Evolutionary conservation across 148 eudicot genomes (phyloP).

Genomic region (Diospyros lotus): DNA sequence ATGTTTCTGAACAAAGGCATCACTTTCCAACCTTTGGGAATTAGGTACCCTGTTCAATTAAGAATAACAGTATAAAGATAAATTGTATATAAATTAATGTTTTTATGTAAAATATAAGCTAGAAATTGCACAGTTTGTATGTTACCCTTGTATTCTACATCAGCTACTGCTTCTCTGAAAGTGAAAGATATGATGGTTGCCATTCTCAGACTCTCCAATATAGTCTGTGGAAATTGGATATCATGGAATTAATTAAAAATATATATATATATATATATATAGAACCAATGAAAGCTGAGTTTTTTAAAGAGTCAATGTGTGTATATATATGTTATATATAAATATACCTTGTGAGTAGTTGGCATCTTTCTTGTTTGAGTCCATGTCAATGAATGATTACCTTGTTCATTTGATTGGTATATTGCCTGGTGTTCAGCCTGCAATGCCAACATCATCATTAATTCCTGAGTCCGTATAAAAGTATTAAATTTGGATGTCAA

Average conservation of each 20-base stretch:
- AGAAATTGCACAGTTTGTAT: neutral
- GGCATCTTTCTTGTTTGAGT: constrained; percentile 52
- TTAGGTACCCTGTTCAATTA: constrained; percentile 41
- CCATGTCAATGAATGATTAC: constrained; percentile 37
- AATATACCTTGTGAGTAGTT: constrained; percentile 36
- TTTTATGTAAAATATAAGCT: neutral
- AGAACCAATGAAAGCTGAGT: too few species aligned
- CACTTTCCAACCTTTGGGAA: constrained; percentile 76
- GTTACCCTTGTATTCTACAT: constrained; percentile 56
- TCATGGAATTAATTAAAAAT: neutral
- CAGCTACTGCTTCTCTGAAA: constrained; percentile 51
- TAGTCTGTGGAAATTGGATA: constrained; percentile 27
- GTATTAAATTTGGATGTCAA: neutral
- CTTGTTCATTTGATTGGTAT: constrained; percentile 27
- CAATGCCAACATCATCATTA: constrained; percentile 11
- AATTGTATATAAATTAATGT: neutral
- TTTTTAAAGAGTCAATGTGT: too few species aligned
- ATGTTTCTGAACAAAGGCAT: constrained; percentile 65
- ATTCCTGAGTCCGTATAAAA: neutral
- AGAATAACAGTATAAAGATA: neutral
- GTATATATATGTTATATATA: too few species aligned
- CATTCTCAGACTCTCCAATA: constrained; percentile 53
- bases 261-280: too few species aligned
- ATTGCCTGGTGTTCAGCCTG: constrained; percentile 47
- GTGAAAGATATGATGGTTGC: constrained; percentile 60